phyloP scores from a whole-genome alignment of 2,329 filamentous ascomycete genomes.

The Rutstroemia sp. region DNA sequence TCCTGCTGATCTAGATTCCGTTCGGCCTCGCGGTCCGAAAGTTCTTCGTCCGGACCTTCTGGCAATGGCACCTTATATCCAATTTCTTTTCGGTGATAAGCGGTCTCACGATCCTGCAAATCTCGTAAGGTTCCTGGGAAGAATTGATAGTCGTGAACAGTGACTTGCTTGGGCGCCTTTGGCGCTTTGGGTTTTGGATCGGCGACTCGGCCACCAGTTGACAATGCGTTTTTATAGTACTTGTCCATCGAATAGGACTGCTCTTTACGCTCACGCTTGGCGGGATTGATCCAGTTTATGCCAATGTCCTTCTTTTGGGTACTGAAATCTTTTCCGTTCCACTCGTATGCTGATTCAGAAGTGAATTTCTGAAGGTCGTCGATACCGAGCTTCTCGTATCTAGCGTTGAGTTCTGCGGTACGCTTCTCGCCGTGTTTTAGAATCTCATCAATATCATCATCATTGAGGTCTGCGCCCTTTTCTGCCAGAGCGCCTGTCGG shows the following conservation, averaged over 20 bases:
- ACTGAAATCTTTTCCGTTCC: constrained; percentile 96
- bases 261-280: constrained; percentile 97
- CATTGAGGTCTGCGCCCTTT: constrained; percentile 58
- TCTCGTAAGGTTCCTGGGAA: constrained; percentile 79
- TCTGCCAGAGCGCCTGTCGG: constrained; percentile 52
- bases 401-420: constrained; percentile 83
- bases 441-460: constrained; percentile 88
- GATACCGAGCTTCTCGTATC: constrained; percentile 93
- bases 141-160: constrained; percentile 95
- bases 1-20: constrained; percentile 81
- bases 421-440: constrained; percentile 79
- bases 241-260: constrained; percentile 98
- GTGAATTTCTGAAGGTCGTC: constrained; percentile 97
- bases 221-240: constrained; percentile 89
- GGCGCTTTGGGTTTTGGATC: constrained; percentile 92
- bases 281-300: constrained; percentile 94
- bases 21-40: constrained; percentile 80
- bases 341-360: constrained; percentile 95
- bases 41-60: constrained; percentile 80
- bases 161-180: constrained; percentile 86
- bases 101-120: constrained; percentile 92
- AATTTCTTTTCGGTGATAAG: constrained; percentile 92
- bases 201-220: constrained; percentile 67
- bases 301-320: constrained; percentile 87
- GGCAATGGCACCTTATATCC: constrained; percentile 87